Percentiles rank a stretch among this genome's conserved stretches.
These are phyloP conservation scores for Flaveria trinervia DNA, from an alignment of 129 eudicot species.

Conservation along the genomic window DNA sequence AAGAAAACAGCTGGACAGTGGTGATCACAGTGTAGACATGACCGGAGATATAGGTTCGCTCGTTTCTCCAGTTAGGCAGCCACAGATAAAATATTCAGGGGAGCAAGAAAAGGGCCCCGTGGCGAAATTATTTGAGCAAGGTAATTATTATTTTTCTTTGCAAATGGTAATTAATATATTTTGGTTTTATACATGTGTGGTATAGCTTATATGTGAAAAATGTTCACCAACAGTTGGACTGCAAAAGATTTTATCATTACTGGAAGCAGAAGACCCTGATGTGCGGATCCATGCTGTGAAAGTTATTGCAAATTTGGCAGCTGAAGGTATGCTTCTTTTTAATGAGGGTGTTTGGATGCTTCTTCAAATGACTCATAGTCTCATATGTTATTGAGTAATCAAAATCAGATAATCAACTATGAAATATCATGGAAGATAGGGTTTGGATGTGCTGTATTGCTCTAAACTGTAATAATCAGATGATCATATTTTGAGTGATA, in stretches of 20 bases:
- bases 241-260: constrained; percentile 79
- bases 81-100: constrained; percentile 53
- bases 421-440: background rate
- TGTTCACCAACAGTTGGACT: constrained; percentile 61
- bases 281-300: constrained; percentile 94
- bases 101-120: constrained; percentile 71
- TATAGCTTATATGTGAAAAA: background rate
- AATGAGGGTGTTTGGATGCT: background rate
- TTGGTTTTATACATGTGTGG: background rate
- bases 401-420: background rate
- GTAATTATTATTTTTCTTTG: constrained; percentile 33
- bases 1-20: constrained; percentile 72
- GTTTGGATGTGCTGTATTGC: background rate
- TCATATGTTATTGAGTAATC: background rate
- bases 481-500: too few species aligned
- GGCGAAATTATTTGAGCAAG: constrained; percentile 94
- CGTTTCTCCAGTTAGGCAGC: constrained; percentile 65
- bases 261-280: constrained; percentile 87
- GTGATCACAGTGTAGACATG: constrained; percentile 37
- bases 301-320: constrained; percentile 94
- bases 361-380: background rate
- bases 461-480: too few species aligned
- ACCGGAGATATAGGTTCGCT: constrained; percentile 51
- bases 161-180: background rate
- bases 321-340: constrained; percentile 66